Evolutionary conservation across 768 basidiomycete genomes (phyloP), one percentile per base, ranked within the genome.

Genomic region (Collybiopsis luxurians): DNA sequence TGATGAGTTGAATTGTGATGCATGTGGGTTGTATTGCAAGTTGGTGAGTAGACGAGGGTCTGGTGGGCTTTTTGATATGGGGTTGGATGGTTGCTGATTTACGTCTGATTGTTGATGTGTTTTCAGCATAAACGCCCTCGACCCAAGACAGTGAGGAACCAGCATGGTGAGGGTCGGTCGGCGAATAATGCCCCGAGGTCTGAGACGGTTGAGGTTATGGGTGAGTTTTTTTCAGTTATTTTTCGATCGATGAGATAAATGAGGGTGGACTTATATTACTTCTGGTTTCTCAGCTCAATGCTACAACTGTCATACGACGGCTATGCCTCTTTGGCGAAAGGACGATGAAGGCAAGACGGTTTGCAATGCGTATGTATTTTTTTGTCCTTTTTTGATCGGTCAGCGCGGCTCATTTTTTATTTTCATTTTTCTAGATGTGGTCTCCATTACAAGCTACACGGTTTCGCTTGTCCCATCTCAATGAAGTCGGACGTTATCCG

Each of bases 401-500:
- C 34, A 47, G 44, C 57, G 30, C 31, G 52, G 40, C 47, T 39
- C 48, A 34, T 21, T 26, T 30, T 52, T 48, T 53, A 28, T 36
- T 36, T 12, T 48, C 44, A 45, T 59, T 46, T 44, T 47, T 58
- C 55, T 53, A 92, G 90, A 28, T 92, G 91, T 60, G 90, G 90
- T 4, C 69, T 92, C 6, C 92, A 92, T 65, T 90, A 90, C 73
- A 93, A 93, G 69, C 74, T 93, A 2, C 90, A 93, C 68, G 91
- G 92, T 17, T 86, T 90, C 19, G 85, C 88, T 1, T 85, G 92
- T 23, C 92, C 92, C 1, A 90, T 92, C 59, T 90, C 89, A 9
- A 93, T 93, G 91, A 93, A 93, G 68, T 92, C 90, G 3, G 92
- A 94, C 60, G 85, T 92, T 36, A 91, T 94, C 61, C 88, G 91